A percentile compares a stretch with the other conserved stretches of the same genome.
These are phyloP conservation scores for Zymoseptoria brevis DNA, from an alignment of 2,329 filamentous ascomycete species.

Conservation along the genomic window DNA sequence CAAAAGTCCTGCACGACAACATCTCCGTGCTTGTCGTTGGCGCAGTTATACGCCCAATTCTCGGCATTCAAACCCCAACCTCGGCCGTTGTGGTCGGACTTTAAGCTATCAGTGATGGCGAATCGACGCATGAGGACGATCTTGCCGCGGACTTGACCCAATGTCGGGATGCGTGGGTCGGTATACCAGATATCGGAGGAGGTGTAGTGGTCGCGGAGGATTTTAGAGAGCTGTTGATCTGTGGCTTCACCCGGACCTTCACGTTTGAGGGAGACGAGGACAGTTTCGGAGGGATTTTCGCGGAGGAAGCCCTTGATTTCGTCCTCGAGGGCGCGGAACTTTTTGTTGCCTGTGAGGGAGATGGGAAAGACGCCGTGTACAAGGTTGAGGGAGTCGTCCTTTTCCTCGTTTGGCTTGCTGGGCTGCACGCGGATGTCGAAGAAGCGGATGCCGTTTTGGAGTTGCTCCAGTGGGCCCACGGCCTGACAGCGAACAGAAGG, in stretches of 20 bases:
- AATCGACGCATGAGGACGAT: constrained; percentile 82
- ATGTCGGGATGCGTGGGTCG: constrained; percentile 63
- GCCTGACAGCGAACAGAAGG: constrained; percentile 92
- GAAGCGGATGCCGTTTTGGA: constrained; percentile 86
- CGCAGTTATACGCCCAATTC: constrained; percentile 81
- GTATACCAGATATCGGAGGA: constrained; percentile 64
- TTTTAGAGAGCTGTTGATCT: constrained; percentile 68
- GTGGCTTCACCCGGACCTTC: constrained; percentile 76
- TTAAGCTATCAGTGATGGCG: constrained; percentile 46
- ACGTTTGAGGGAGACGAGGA: constrained; percentile 83
- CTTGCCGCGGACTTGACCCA: constrained; percentile 73
- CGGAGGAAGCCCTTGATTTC: constrained; percentile 64
- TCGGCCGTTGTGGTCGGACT: constrained; percentile 43
- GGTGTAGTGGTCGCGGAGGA: constrained; percentile 67
- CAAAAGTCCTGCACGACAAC: constrained; percentile 93
- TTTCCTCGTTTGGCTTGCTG: constrained; percentile 47
- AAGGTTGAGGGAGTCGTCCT: constrained; percentile 60
- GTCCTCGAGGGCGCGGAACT: constrained; percentile 65
- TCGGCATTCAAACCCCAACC: constrained; percentile 54
- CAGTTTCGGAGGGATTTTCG: constrained; percentile 67
- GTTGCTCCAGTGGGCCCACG: constrained; percentile 66
- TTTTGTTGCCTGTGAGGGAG: constrained; percentile 70
- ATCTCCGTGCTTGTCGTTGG: constrained; percentile 63
- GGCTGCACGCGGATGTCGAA: constrained; percentile 81
- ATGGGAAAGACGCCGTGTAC: constrained; percentile 90